These are phyloP conservation scores for Aspergillus luchuensis DNA, from an alignment of 2,329 filamentous ascomycete genomes.

Conservation along the genomic window DNA sequence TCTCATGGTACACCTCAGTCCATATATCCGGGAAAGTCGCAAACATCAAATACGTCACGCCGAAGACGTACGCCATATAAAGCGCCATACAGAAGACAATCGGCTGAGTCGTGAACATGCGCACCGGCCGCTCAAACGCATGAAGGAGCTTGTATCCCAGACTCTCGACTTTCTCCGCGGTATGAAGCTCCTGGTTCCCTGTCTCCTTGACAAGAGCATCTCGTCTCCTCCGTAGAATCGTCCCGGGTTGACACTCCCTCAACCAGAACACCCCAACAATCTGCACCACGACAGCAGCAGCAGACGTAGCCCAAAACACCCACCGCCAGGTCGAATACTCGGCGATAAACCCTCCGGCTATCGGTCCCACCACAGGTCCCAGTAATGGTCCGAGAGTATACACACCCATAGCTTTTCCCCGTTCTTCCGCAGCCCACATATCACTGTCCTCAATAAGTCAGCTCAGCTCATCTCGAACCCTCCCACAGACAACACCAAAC, in stretches of 20 bases:
- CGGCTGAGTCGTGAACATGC: conserved; percentile 59
- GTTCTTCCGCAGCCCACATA: conserved; percentile 62
- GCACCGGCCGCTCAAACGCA: conserved; percentile 58
- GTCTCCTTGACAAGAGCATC: conserved; percentile 46
- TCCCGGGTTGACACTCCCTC: conserved; percentile 66
- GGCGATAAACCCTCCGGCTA: conserved; percentile 66
- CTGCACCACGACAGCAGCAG: conserved; percentile 63
- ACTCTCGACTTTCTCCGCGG: conserved; percentile 25
- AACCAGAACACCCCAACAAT: conserved; percentile 61
- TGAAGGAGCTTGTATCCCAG: conserved; percentile 2
- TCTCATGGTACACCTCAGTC: conserved; percentile 56
- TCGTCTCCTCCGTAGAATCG: conserved; percentile 61
- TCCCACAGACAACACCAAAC: no score
- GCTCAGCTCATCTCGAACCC: no score
- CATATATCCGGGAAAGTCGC: conserved; percentile 58
- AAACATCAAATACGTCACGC: conserved; percentile 39
- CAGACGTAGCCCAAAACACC: conserved; percentile 69
- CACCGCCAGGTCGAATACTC: conserved; percentile 68
- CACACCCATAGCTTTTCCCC: conserved; percentile 63
- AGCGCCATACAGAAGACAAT: conserved; percentile 59
- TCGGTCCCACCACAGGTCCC: conserved; percentile 66
- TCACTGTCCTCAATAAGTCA: conserved; percentile 41
- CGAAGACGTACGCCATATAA: conserved; percentile 61
- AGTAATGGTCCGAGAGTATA: conserved; percentile 65
- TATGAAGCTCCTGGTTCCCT: conserved; percentile 37